phyloP scores from a whole-genome alignment of 139 green algal genomes.

The Picochlorum sp. region DNA sequence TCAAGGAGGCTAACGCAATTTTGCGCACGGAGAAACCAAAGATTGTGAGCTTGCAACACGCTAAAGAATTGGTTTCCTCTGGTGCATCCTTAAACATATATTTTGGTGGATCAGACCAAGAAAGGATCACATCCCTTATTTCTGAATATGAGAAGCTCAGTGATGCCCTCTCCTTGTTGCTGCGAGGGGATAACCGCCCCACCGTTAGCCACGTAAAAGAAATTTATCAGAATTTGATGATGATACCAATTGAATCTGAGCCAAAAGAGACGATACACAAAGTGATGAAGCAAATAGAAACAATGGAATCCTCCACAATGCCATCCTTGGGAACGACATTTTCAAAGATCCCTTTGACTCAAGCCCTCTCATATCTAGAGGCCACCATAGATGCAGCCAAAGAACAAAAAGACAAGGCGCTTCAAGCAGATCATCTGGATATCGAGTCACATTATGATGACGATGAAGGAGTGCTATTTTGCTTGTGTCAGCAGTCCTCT shows the following conservation, averaged over 20 bases:
- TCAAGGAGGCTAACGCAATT: conserved; percentile 5
- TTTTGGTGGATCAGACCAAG: background rate
- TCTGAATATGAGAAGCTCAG: too few relatives aligned
- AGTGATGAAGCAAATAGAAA: too few relatives aligned
- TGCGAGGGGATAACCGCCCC: too few relatives aligned
- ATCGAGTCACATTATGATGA: conserved; percentile 18
- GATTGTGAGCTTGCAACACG: background rate
- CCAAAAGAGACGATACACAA: conserved; percentile 20
- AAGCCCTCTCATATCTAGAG: background rate
- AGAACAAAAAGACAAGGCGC: conserved; percentile 28
- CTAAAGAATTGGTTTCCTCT: background rate
- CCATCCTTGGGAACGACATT: too few relatives aligned
- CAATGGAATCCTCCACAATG: too few relatives aligned
- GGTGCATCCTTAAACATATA: background rate
- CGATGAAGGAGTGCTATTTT: conserved; percentile 43
- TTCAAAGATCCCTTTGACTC: too few relatives aligned
- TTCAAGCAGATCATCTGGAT: conserved; percentile 17
- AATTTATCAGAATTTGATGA: background rate
- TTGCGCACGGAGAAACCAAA: conserved; percentile 8
- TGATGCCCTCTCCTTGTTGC: too few relatives aligned
- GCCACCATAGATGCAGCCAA: conserved; percentile 24
- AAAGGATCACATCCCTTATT: too few relatives aligned
- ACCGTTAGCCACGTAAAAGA: too few relatives aligned
- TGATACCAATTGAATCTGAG: conserved; percentile 20
- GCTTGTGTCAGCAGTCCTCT: conserved; percentile 53